Evolutionary conservation across 257 asterid species (phyloP).

Genomic region (Penstemon eatonii): DNA sequence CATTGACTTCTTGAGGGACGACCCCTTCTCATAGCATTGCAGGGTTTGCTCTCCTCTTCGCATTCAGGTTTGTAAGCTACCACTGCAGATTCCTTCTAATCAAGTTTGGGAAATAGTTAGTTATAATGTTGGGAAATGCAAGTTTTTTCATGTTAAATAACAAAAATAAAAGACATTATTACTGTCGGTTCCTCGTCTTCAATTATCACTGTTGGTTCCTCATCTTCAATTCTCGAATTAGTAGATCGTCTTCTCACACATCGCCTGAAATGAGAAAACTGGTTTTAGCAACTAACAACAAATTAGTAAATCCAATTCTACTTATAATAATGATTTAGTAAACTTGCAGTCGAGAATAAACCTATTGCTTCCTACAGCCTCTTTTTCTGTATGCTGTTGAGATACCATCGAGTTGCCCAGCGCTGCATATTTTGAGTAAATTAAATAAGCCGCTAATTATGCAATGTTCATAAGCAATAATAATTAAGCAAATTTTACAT

Average conservation of each 20-base stretch:
- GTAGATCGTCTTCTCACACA: conserved; percentile 69
- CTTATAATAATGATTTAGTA: neutral
- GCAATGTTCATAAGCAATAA: neutral
- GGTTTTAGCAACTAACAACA: neutral
- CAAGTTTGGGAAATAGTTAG: neutral
- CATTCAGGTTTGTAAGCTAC: conserved; percentile 30
- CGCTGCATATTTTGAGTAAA: conserved; percentile 48
- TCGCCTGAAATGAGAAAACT: conserved; percentile 40
- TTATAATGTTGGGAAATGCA: neutral
- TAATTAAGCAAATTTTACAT: conserved; percentile 44
- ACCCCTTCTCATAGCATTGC: conserved; percentile 41
- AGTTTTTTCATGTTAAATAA: too few species aligned
- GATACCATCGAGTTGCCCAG: conserved; percentile 50
- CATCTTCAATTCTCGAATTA: conserved; percentile 1
- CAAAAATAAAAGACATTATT: too few species aligned
- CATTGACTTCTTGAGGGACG: conserved; percentile 67
- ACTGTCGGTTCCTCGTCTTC: too few species aligned
- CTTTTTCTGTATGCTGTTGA: conserved; percentile 49
- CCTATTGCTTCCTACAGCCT: conserved; percentile 68
- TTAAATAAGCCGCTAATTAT: neutral
- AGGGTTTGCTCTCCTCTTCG: conserved; percentile 34
- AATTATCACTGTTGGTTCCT: too few species aligned
- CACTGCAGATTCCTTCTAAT: conserved; percentile 34
- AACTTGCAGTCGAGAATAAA: conserved; percentile 16
- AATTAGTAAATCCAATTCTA: too few species aligned